Evolutionary conservation across 108 stramenopile genomes (phyloP), one percentile per base, ranked within the genome.

Genomic region (Pseudonitzschia multistriata): DNA sequence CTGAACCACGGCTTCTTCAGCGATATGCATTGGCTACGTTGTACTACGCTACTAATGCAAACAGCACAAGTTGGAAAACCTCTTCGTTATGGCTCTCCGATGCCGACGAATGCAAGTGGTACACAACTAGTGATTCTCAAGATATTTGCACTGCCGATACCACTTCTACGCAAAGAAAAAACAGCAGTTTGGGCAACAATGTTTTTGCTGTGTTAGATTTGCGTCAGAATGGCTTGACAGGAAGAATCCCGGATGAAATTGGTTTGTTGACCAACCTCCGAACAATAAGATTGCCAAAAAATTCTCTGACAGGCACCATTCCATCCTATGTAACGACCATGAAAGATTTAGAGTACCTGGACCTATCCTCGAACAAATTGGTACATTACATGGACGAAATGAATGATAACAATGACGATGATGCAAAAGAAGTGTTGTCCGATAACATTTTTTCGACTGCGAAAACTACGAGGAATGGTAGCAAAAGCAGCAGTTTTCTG

Each of bases 11-110:
- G 24, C 68, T 72, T 10, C 22, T 82, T 24, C 87, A 85, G 47
- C 57, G 87, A 36, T 88, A 76, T 70, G 81, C 77, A 48, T 50
- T 86, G 36, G 74, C 83, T n/a, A 82, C 81, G 11, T 49, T 89
- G 5, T 89, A 81, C 57, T 89, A 72, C 64, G 62, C 74, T 15
- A 86, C 88, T 5, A 70, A 71, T 64, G 83, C 83, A 24, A 62
- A 74, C 15, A 53, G 22, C 14, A 31, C 0, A 19, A 64, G 14
- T 0, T 84, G 83, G 83, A 67, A 6, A 4, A 66, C 49, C 35
- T 69, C 74, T 30, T 55, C 62, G 25, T 36, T 56, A 14, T 83
- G 82, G 82, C 28, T 83, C 22, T 60, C 75, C 0, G 72, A 61
- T 17, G 33, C 19, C 2, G 66, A 79, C 49, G 82, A 79, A 63